Evolutionary conservation across 176 grass and related monocot species (phyloP), one percentile per base, ranked within the genome.

Genomic region (Ampelocalamus luodianensis): DNA sequence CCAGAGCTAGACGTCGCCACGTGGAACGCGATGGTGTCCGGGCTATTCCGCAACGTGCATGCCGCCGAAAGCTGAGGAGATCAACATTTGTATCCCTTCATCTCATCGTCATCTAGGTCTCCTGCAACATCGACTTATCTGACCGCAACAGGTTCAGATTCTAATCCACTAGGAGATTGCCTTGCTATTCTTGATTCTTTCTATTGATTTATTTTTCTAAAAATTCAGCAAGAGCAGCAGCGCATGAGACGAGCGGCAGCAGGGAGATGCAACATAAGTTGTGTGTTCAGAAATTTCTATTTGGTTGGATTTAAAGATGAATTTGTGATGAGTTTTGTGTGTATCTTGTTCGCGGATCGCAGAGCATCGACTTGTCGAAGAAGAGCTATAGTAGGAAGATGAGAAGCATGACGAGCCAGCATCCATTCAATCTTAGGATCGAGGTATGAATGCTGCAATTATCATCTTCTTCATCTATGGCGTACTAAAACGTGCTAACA

Each of bases 341-440:
- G 16, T 1, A 65, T 62, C 4, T 64, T 83, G n/a, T 67, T 64
- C 3, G 2, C 9, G 3, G 58, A 64, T 83, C 6, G 12, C 79
- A 95, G 89, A 92, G 87, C 79, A 77, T 77, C 3, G 74, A 71
- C 1, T 92, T 83, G 36, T 75, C 82, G 37, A 71, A 87, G 65
- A 89, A 80, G 38, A 79, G 79, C 66, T 90, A 87, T 65, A 87
- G 59, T 6, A 97, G 90, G 89, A 98, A 92, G 72, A 79, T 86
- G 1, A 88, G 79, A 38, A 38, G 73, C 6, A 80, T 91, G 67
- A 93, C 88, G 3, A 88, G 62, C 14, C 87, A 85, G 56, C 87
- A 79, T 65, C 93, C 93, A 6, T 95, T 98, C 73, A 88, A 85
- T 59, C 87, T 98, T 20, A 93, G 86, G 79, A 95, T 93, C 0